Evolutionary conservation across 805 yeast genomes (phyloP).

Genomic region (Naumovozyma dairenensis): DNA sequence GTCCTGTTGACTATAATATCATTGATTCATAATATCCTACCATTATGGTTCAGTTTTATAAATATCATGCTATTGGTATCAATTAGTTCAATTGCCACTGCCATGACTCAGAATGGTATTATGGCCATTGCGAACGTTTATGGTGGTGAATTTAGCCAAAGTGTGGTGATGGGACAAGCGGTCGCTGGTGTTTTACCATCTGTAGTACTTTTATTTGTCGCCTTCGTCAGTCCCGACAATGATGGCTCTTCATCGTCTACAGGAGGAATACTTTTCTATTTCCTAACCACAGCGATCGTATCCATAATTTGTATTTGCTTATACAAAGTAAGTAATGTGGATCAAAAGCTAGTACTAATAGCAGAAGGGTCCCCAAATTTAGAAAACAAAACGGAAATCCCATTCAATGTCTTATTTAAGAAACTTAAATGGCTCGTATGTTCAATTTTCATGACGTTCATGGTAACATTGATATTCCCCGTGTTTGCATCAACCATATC

Average conservation of each 20-base stretch:
- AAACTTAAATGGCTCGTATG: constrained; percentile 55
- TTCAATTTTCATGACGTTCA: constrained; percentile 65
- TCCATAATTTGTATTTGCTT: constrained; percentile 18
- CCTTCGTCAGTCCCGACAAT: constrained; percentile 33
- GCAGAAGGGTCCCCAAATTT: background rate
- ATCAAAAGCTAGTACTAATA: background rate
- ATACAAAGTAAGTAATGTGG: constrained; percentile 15
- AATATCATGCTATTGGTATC: constrained; percentile 54
- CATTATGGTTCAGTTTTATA: constrained; percentile 29
- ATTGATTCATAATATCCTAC: constrained; percentile 9
- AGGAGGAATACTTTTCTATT: constrained; percentile 29
- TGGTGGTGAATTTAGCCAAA: constrained; percentile 75
- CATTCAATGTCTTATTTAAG: constrained; percentile 49
- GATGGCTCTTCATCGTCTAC: background rate
- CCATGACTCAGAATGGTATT: constrained; percentile 80
- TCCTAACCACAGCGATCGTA: constrained; percentile 26
- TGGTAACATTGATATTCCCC: constrained; percentile 69
- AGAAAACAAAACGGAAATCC: constrained; percentile 34
- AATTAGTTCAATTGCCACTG: constrained; percentile 62
- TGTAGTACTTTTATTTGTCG: constrained; percentile 37
- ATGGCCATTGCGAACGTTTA: constrained; percentile 76
- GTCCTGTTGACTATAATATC: constrained; percentile 38
- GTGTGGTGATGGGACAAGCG: constrained; percentile 90
- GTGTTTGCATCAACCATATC: constrained; percentile 75
- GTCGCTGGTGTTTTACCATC: constrained; percentile 91